These are phyloP conservation scores for Trametes versicolor DNA, from an alignment of 1,284 basidiomycete genomes.

Conservation along the genomic window DNA sequence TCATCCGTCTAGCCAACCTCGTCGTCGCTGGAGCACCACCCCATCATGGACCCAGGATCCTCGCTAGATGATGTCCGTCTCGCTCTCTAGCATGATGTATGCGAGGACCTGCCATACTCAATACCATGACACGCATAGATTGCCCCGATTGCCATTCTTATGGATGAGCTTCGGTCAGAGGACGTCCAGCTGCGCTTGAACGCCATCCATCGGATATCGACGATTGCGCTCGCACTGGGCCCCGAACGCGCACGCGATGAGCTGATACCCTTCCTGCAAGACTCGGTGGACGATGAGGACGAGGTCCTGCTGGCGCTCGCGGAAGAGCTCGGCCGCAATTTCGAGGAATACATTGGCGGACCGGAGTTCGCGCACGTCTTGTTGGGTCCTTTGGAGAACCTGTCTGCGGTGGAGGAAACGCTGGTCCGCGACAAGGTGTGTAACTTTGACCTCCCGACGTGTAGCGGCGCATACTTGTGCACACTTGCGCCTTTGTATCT, in stretches of 20 bases:
- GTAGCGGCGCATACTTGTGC: not conserved
- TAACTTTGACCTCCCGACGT: slow-evolving; percentile 13
- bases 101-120: slow-evolving; percentile 2
- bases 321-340: slow-evolving; percentile 93
- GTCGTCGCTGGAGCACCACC: slow-evolving; percentile 8
- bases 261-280: slow-evolving; percentile 96
- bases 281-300: slow-evolving; percentile 99
- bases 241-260: slow-evolving; percentile 96
- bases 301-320: slow-evolving; percentile 97
- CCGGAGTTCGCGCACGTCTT: slow-evolving; percentile 89
- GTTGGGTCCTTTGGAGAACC: slow-evolving; percentile 93
- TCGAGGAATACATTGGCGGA: slow-evolving; percentile 96
- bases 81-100: not conserved
- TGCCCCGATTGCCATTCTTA: slow-evolving; percentile 88
- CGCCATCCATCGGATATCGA: slow-evolving; percentile 97
- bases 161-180: slow-evolving; percentile 96
- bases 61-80: slow-evolving; percentile 30
- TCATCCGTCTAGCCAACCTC: not conserved
- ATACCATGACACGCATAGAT: slow-evolving; percentile 55
- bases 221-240: slow-evolving; percentile 97
- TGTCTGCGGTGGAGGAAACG: slow-evolving; percentile 98
- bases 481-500: slow-evolving; percentile 14
- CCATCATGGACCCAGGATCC: slow-evolving; percentile 33
- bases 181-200: slow-evolving; percentile 96
- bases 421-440: slow-evolving; percentile 96